Base-by-base conservation (phyloP, 352 stramenopile genomes). In the Phytophthora ramorum region DNA sequence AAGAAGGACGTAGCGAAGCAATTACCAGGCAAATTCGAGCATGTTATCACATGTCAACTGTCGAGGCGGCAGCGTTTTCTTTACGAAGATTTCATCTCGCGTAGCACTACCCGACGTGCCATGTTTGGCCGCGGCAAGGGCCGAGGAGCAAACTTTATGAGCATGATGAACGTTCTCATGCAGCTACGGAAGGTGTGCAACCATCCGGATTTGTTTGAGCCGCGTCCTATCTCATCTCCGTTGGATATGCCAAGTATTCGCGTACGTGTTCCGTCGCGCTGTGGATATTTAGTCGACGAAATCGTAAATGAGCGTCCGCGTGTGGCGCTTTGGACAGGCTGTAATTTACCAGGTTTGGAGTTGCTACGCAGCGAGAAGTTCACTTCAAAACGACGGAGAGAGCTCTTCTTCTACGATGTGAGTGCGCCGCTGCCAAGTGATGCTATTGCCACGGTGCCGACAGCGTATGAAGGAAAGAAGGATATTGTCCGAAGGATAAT, bases 141-240 rank as follows among this genome's bases (percentile, higher is more conserved):
- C 19, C 97, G 95, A 6, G 71, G 81, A 2, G 83, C 69, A 17
- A 93, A 93, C 40, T 92, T 95, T 63, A 98, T 99, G 93, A 98
- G 96, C 68, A 99, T 99, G 97, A 99, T 99, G 97, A 99, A 99
- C 61, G 96, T 99, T 13, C 81, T 99, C 7, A 99, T 99, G 97
- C 97, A 99, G 71, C 81, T 99, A 10, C 87, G 97, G 32, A 99
- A 99, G 73, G 89, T 97, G 13, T 97, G 92, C 75, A 99, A 99
- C 66, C 97, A 99, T 66, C 97, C 97, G n/a, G 97, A 99, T 76
- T 80, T 99, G 35, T 99, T 99, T 76, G 97, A 99, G 28, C 81
- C 81, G 1, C 81, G 98, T n/a, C 95, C 97, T 7, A 98, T 99
- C 38, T 76, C 87, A 10, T 98, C 96, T n/a, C 97, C 98, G 37